Percentiles rank a stretch among this genome's conserved stretches.
phyloP scores from a whole-genome alignment of 768 basidiomycete species.

The Psilocybe cyanescens region DNA sequence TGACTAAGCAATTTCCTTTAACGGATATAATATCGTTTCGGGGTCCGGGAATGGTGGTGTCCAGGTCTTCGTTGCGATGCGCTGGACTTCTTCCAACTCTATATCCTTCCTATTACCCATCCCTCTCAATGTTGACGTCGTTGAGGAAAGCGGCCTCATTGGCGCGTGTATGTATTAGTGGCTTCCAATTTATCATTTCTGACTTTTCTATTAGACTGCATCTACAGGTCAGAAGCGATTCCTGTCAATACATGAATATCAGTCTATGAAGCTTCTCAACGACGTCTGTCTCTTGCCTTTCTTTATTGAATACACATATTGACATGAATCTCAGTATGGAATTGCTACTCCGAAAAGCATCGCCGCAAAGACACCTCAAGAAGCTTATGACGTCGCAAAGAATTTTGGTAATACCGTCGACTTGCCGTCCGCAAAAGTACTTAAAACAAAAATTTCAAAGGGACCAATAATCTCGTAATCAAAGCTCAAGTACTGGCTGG shows the following conservation, averaged over 20 bases:
- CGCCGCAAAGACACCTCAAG: constrained; percentile 84
- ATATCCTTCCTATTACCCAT: constrained; percentile 27
- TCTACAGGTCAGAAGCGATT: constrained; percentile 87
- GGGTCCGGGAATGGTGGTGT: constrained; percentile 1
- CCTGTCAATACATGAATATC: constrained; percentile 98
- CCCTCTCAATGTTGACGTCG: constrained; percentile 62
- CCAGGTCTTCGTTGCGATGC: constrained; percentile 21
- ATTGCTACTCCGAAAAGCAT: constrained; percentile 94
- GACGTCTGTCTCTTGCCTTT: constrained; percentile 55
- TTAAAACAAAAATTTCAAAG: constrained; percentile 39
- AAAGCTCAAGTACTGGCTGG: constrained; percentile 99
- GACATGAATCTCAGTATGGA: constrained; percentile 69
- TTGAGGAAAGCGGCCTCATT: constrained; percentile 67
- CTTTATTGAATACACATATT: not conserved
- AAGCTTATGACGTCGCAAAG: constrained; percentile 89
- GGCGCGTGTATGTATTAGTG: constrained; percentile 54
- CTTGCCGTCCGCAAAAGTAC: constrained; percentile 6
- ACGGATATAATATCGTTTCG: constrained; percentile 3
- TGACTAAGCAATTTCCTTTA: constrained; percentile 44
- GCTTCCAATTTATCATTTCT: not conserved
- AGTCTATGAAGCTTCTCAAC: constrained; percentile 93
- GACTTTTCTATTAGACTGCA: constrained; percentile 40
- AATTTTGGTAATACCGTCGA: constrained; percentile 68
- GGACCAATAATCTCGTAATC: constrained; percentile 83
- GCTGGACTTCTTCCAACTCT: constrained; percentile 21